Conservation (phyloP, 2,329 filamentous ascomycete species). For the Emergomyces orientalis region DNA sequence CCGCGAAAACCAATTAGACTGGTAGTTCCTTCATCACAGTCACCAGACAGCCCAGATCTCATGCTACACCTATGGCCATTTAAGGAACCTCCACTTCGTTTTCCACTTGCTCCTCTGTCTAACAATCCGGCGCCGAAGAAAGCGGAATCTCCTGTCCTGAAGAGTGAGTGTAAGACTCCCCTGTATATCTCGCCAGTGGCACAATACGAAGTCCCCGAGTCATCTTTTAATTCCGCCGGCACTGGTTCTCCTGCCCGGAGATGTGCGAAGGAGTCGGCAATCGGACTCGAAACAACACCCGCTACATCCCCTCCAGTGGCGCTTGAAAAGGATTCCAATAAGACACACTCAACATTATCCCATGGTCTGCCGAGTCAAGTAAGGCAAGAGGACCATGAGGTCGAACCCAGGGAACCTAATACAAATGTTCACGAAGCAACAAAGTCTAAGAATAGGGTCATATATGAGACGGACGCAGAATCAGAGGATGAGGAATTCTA, state of each 20-base stretch:
- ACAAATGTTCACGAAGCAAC: not conserved
- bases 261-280: not conserved
- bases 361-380: not conserved
- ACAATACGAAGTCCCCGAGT: constrained; percentile 2
- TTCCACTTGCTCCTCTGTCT: constrained; percentile 15
- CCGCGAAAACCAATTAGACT: constrained; percentile 25
- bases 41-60: constrained; percentile 34
- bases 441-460: constrained; percentile 16
- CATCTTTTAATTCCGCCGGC: not conserved
- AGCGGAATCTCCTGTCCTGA: not conserved
- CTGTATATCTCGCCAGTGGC: not conserved
- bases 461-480: constrained; percentile 38
- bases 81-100: constrained; percentile 18
- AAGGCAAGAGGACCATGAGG: not conserved
- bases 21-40: constrained; percentile 37
- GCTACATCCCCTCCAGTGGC: constrained; percentile 11
- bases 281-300: not conserved
- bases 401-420: not conserved
- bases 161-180: not conserved
- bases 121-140: constrained; percentile 1
- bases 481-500: constrained; percentile 26
- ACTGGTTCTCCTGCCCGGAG: not conserved
- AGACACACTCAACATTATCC: not conserved
- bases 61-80: constrained; percentile 22
- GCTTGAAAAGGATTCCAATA: not conserved